Base-by-base conservation (phyloP, 331 rosid species). In the Spiraea crenata region DNA sequence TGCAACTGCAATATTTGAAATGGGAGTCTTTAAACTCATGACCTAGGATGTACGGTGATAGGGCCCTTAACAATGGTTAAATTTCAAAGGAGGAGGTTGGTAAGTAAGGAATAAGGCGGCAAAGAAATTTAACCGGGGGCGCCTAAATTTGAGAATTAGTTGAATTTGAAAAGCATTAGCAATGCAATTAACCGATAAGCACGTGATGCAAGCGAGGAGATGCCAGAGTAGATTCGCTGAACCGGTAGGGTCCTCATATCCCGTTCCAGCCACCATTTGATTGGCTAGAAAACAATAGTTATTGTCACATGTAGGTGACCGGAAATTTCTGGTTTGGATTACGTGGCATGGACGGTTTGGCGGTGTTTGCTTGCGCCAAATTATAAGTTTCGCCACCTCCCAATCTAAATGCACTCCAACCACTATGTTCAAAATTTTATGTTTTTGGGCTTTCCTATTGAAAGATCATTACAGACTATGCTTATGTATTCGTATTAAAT, bases 301-400 rank as follows among this genome's bases (percentile, higher is more conserved):
- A 57, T 8, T n/a, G 2, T 44, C 20, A 63, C 69, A 58, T 3
- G 74, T 60, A 77, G 60, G 72, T 73, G 51, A 45, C 57, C 20
- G 9, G 75, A 73, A 68, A 48, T 63, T 78, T 78, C 79, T 67
- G 2, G 48, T 1, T 57, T 42, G 44, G 44, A 44, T 16, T 67
- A 78, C 62, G 67, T 67, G 71, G 70, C 40, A 16, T 37, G 71
- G 44, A 20, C 62, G 25, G 57, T 45, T 63, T 11, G 34, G 72
- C 41, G 15, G 67, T 40, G 13, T 63, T 19, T 13, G 45, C 16
- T 48, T 48, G 16, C 57, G 70, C 9, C 70, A 65, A 65, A 25
- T 25, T 25, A 25, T 25, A 25, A 25, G 31, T 25, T 25, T 25
- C 31, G 31, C 31, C 31, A 25, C 31, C 31, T 25, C 31, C 31